A percentile compares a stretch with the other conserved stretches of the same genome.
These are phyloP conservation scores for Tolypocladium inflatum DNA, from an alignment of 2,329 filamentous ascomycete genomes.

Conservation along the genomic window DNA sequence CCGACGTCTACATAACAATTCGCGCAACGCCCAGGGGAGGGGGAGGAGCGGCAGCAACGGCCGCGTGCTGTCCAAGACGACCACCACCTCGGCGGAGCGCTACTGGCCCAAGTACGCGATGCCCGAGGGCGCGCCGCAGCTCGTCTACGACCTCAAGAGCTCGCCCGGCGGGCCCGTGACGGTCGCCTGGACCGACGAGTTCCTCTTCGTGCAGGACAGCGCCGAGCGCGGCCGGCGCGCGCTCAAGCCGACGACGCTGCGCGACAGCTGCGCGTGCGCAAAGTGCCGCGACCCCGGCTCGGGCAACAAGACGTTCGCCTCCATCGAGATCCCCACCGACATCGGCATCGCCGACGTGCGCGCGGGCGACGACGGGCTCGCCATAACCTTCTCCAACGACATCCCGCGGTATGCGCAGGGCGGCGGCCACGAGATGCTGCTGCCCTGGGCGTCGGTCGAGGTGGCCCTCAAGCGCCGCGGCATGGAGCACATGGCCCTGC, in stretches of 20 bases:
- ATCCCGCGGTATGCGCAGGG: constrained; percentile 18
- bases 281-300: constrained; percentile 47
- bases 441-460: constrained; percentile 27
- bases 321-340: constrained; percentile 26
- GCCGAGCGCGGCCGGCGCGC: constrained; percentile 10
- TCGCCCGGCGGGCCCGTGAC: constrained; percentile 7
- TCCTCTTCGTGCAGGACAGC: constrained; percentile 18
- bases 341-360: constrained; percentile 22
- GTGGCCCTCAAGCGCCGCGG: constrained; percentile 14
- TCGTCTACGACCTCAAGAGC: constrained; percentile 3
- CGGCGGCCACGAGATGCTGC: constrained; percentile 22
- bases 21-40: not conserved
- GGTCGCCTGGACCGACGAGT: constrained; percentile 15
- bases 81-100: not conserved
- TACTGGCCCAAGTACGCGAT: constrained; percentile 8
- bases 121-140: constrained; percentile 5
- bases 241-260: constrained; percentile 26
- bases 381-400: constrained; percentile 50
- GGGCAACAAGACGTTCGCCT: constrained; percentile 46
- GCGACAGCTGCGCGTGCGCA: constrained; percentile 45
- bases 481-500: constrained; percentile 12
- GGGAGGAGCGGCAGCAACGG: not conserved
- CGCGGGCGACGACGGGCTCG: constrained; percentile 30
- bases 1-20: not conserved
- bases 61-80: not conserved